A percentile compares a stretch with the other conserved stretches of the same genome.
Evolutionary conservation across 164 flowering plant genomes (phyloP).

Genomic region (Sextonia rubra): DNA sequence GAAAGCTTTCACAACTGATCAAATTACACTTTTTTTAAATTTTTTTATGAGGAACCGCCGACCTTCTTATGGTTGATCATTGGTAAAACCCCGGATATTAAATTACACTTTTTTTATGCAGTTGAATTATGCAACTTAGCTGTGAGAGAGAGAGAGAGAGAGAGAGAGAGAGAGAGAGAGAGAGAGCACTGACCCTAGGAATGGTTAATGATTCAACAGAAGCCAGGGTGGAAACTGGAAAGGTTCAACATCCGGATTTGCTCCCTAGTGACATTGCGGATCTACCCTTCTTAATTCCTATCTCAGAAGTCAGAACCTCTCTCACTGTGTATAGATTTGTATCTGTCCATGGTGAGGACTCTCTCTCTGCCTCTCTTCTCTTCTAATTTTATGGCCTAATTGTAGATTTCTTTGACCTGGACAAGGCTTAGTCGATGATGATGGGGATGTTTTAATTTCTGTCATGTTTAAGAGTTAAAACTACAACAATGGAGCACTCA

Average conservation of each 20-base stretch:
- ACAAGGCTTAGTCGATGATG: too few species aligned
- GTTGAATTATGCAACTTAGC: not conserved
- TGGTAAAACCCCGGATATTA: too few species aligned
- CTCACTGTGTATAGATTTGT: not conserved
- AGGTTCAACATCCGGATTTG: constrained; percentile 12
- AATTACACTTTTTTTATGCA: too few species aligned
- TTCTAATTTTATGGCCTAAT: too few species aligned
- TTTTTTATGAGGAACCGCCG: too few species aligned
- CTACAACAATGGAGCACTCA: too few species aligned
- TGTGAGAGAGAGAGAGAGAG: not conserved
- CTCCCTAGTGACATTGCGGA: not conserved
- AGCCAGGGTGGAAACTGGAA: constrained; percentile 40
- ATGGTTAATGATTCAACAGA: constrained; percentile 48
- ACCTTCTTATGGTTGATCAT: too few species aligned
- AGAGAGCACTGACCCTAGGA: constrained; percentile 27
- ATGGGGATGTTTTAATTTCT: too few species aligned
- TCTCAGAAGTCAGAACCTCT: not conserved
- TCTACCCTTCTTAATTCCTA: not conserved
- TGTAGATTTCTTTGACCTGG: too few species aligned
- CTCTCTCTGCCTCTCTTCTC: too few species aligned
- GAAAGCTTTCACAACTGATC: not conserved
- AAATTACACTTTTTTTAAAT: too few species aligned
- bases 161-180: constrained; percentile 1
- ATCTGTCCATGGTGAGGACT: not conserved
- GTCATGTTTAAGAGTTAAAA: too few species aligned